These are phyloP conservation scores for Exophiala viscosa DNA, from an alignment of 2,329 filamentous ascomycete genomes.

Conservation along the genomic window DNA sequence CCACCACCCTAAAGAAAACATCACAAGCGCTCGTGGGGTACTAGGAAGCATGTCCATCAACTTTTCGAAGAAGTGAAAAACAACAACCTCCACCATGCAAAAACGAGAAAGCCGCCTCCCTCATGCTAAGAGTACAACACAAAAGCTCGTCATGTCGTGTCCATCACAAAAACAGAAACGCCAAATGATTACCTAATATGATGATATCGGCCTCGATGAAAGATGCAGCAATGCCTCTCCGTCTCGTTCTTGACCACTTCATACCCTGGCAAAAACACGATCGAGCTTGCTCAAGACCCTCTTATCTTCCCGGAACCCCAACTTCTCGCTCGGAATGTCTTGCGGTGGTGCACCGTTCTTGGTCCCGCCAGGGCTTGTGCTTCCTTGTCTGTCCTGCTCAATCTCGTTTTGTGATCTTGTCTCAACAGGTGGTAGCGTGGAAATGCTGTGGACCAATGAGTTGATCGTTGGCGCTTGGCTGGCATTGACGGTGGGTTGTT, in stretches of 20 bases:
- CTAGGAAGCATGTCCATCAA: no score
- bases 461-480: slow-evolving; percentile 54
- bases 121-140: no score
- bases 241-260: no score
- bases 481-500: slow-evolving; percentile 29
- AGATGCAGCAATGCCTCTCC: background rate
- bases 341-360: slow-evolving; percentile 42
- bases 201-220: background rate
- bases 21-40: no score
- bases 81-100: slow-evolving; percentile 2
- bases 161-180: no score
- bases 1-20: background rate
- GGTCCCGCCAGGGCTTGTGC: slow-evolving; percentile 36
- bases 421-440: slow-evolving; percentile 52
- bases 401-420: slow-evolving; percentile 41
- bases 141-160: no score
- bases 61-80: no score
- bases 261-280: slow-evolving; percentile 41
- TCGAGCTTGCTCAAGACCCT: slow-evolving; percentile 65
- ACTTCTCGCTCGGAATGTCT: slow-evolving; percentile 56
- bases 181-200: no score
- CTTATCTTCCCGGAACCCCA: slow-evolving; percentile 61
- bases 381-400: slow-evolving; percentile 37
- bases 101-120: background rate
- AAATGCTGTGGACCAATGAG: slow-evolving; percentile 42